Evolutionary conservation across 371 early-diverging fungal species (phyloP), one percentile per base, ranked within the genome.

Genomic region (Mucor sp.): DNA sequence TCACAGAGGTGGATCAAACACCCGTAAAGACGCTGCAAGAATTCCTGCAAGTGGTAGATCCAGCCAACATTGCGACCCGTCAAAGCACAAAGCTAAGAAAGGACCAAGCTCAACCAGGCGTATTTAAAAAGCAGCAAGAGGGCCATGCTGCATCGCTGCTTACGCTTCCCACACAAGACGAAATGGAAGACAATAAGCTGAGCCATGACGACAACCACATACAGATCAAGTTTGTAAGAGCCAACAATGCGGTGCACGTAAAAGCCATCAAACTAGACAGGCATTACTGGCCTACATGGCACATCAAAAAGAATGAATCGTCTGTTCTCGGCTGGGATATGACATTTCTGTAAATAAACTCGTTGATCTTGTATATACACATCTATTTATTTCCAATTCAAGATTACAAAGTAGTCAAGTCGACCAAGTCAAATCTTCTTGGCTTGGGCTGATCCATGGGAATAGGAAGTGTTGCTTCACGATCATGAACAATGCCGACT

Each of bases 221-320:
- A 25, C 85, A 90, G 6, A 71, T 92, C 56, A 91, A 87, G 58
- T 89, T 87, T 25, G 82, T 87, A 35, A 83, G 82, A 19, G 74
- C 84, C 8, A 79, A 75, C 27, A 72, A 72, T 37, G 74, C 79
- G 7, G 81, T 85, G 0, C 78, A 83, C 17, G 86, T 92, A 17
- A 79, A 81, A 50, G 84, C 87, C 7, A 60, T 92, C 59, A 82
- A 85, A 39, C 63, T 90, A 7, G 92, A 91, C 72, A 77, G 74
- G 30, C 89, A 90, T 69, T 92, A 90, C 68, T 92, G 93, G 93
- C 88, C 88, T 0, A 82, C 89, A 0, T 90, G 90, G 81, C 84
- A 87, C 37, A 73, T 92, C 35, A 59, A 78, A 53, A 81, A 78
- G n/a, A 83, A 88, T 41, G 70, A 77, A 0, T 58, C 37, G 4